Evolutionary conservation across 176 grass and related monocot genomes (phyloP), one percentile per base, ranked within the genome.

Genomic region (Paspalum notatum): DNA sequence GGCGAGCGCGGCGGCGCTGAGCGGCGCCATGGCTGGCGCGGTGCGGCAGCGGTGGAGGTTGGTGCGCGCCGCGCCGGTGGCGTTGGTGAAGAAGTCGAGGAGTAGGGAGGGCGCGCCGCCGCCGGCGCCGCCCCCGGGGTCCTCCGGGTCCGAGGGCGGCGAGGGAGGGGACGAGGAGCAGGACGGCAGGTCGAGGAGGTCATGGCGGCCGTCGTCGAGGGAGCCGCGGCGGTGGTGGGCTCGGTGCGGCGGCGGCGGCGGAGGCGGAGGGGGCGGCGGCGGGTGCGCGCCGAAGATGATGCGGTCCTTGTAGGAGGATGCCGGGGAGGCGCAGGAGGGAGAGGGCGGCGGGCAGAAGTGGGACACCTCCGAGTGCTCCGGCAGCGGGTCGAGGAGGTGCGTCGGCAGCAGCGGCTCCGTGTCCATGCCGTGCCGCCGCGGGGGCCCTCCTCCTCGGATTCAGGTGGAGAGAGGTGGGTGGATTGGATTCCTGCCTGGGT

Each of bases 41-140:
- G 91, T 94, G 43, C 90, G 87, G 25, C 74, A 97, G 55, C 94
- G 91, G 85, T 98, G 95, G 52, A 98, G 95, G 58, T 92, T 89
- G 49, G 58, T 68, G 57, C 84, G 91, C 3, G 15, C 64, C 3
- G 15, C 64, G 52, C 68, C 57, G 2, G 49, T 9, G 21, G 37
- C 70, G 21, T 48, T 46, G 55, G 72, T 60, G 56, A 91, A 70
- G 67, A 82, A 59, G 49, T 77, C 71, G 55, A 73, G 58, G 55
- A 73, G 58, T n/a, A 97, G 77, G 7, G 78, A 85, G 15, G 71
- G 16, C 57, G 78, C 40, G 87, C 12, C 59, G 72, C 37, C 38
- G 66, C 20, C 60, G 32, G 63, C 0, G 37, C 71, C 47, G 55
- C 32, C 42, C 13, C 49, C 25, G 2, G 72, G 78, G 72, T 62